A percentile compares a stretch with the other conserved stretches of the same genome.
Conservation (phyloP, 192 early-diverging fungal species). For the Geranomyces michiganensis region DNA sequence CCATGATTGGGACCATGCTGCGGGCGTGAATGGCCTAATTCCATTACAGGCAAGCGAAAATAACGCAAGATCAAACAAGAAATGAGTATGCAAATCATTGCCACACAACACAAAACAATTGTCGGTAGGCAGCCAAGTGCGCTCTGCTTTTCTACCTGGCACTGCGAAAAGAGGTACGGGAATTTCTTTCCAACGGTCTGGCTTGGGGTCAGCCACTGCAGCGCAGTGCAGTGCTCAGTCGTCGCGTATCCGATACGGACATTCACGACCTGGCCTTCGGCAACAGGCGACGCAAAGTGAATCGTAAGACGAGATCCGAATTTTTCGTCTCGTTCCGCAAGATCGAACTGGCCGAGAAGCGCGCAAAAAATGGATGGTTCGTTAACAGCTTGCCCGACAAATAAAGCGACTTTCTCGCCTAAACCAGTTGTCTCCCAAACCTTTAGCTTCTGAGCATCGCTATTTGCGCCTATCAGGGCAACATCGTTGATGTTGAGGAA, state of each 20-base stretch:
- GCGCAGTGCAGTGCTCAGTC: conserved; percentile 79
- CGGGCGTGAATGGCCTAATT: conserved; percentile 84
- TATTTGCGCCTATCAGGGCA: background rate
- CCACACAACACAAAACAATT: no score
- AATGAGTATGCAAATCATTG: no score
- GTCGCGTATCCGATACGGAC: conserved; percentile 78
- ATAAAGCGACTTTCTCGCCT: background rate
- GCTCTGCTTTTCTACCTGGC: conserved; percentile 63
- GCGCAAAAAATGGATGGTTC: background rate
- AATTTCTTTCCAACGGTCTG: conserved; percentile 93
- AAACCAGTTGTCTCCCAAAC: background rate
- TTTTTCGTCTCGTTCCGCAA: conserved; percentile 60
- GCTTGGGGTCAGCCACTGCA: conserved; percentile 88
- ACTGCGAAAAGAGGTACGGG: conserved; percentile 97
- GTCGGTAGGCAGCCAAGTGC: no score
- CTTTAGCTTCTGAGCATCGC: background rate
- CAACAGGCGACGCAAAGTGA: conserved; percentile 47
- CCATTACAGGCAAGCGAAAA: no score
- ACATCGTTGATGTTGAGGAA: conserved; percentile 50
- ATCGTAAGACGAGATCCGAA: conserved; percentile 78
- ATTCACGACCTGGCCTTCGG: conserved; percentile 46
- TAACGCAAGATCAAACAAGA: no score
- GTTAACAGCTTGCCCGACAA: no score
- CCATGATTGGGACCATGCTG: conserved; percentile 71
- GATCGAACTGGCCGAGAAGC: conserved; percentile 40